Evolutionary conservation across 2,329 filamentous ascomycete genomes (phyloP), one percentile per base, ranked within the genome.

Genomic region (Fusarium sp.): DNA sequence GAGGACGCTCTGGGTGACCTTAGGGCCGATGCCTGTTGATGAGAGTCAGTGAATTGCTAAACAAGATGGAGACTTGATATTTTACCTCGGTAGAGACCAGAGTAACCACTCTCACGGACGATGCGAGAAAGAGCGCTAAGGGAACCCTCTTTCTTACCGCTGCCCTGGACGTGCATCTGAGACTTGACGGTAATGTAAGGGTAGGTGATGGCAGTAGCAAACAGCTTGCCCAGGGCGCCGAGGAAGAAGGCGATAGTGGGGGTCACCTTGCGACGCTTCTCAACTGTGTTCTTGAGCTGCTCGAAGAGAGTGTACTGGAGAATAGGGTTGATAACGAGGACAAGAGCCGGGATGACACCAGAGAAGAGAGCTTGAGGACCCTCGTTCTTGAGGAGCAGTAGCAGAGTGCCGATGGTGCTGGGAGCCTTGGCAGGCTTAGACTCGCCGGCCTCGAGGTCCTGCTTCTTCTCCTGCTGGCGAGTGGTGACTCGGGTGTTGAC

Each of bases 101-200:
- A 87, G 80, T 95, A 97, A n/a, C 96, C 96, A 84, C 98, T 96
- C 80, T 98, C 94, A 74, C 86, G 89, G 69, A 98, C 88, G 69
- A 98, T 95, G 69, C 92, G 89, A 80, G 88, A 91, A 80, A 99
- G 89, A 52, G 91, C 93, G 75, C 91, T 89, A 60, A 91, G 87
- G 88, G 98, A 93, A 76, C 92, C 93, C 84, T 97, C 93, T 84
- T 93, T 93, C 73, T 91, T 91, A n/a, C 90, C 89, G 72, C 91
- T 91, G 71, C 89, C 91, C 35, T 95, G 94, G 70, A 99, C 94
- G 82, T 99, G 96, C 91, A 98, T 98, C 81, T 94, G 91, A 84
- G 95, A 97, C 91, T 99, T 99, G 79, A 99, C 93, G 9, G 96
- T 99, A 82, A 99, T 98, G 82, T 99, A 99, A 17, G 96, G 96